Conservation (phyloP, 2,329 filamentous ascomycete genomes). For the Fusarium incarnatum region DNA sequence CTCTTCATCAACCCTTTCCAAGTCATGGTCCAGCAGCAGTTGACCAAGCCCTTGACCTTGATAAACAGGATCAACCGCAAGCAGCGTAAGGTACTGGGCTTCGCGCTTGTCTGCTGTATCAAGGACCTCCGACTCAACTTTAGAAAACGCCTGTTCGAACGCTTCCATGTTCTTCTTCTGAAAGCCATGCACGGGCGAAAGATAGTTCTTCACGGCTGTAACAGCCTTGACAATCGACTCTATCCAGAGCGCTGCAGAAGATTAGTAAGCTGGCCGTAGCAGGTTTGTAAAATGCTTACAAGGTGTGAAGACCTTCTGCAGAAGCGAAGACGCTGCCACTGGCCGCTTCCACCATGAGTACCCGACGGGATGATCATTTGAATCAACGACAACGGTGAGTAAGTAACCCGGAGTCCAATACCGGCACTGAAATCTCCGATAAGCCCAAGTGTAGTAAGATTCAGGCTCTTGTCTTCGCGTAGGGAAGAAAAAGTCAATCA, state of each 20-base stretch:
- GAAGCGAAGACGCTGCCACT: not conserved
- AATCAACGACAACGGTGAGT: conserved; percentile 4
- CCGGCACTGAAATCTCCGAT: conserved; percentile 5
- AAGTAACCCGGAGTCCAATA: conserved; percentile 16
- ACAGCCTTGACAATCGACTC: not conserved
- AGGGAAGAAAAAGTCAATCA: conserved; percentile 13
- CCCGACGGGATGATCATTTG: conserved; percentile 3
- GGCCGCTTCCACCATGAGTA: conserved; percentile 13
- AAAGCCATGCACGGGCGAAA: conserved; percentile 1
- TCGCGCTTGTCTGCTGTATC: not conserved
- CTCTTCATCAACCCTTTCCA: not conserved
- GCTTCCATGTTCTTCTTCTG: not conserved
- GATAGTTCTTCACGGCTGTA: not conserved
- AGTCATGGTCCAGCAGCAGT: conserved; percentile 1
- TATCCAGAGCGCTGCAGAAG: not conserved
- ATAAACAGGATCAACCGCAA: not conserved
- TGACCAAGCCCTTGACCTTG: conserved; percentile 12
- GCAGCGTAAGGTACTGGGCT: conserved; percentile 1
- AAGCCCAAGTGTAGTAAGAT: conserved; percentile 1
- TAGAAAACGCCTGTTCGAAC: not conserved
- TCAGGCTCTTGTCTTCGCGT: not conserved
- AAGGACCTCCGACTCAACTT: not conserved
- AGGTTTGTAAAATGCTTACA: not conserved
- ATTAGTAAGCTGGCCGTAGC: not conserved
- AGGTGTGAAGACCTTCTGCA: not conserved